Evolutionary conservation across 768 basidiomycete genomes (phyloP).

Genomic region (Tylopilus balloui): DNA sequence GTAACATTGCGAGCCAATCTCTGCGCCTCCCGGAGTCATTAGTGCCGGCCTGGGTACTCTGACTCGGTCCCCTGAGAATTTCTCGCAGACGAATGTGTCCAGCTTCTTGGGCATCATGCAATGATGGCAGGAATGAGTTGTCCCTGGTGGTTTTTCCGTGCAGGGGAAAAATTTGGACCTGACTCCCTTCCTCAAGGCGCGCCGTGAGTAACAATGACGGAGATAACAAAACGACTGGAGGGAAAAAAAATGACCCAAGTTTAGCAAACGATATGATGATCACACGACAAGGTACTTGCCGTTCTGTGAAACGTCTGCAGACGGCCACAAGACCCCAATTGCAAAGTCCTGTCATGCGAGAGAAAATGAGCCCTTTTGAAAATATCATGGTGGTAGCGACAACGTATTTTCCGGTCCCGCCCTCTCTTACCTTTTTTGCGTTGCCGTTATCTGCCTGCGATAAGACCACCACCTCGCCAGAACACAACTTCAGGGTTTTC

Average conservation of each 20-base stretch:
- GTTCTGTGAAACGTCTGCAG: constrained; percentile 52
- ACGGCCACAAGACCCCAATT: constrained; percentile 76
- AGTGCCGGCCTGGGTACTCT: constrained; percentile 16
- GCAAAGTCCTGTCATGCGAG: constrained; percentile 48
- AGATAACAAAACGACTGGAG: constrained; percentile 52
- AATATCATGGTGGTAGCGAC: constrained; percentile 2
- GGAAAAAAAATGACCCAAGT: constrained; percentile 5
- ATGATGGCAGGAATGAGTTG: constrained; percentile 45
- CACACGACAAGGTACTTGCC: constrained; percentile 40
- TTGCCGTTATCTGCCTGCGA: constrained; percentile 34
- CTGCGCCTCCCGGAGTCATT: constrained; percentile 35
- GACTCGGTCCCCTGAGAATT: constrained; percentile 24
- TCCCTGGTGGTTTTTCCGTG: constrained; percentile 34
- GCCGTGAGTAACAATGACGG: constrained; percentile 59
- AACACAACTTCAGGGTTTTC: constrained; percentile 55
- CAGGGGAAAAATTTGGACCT: constrained; percentile 47
- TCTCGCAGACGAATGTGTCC: constrained; percentile 51
- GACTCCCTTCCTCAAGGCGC: constrained; percentile 45
- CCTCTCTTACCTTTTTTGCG: constrained; percentile 34
- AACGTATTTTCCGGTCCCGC: constrained; percentile 9
- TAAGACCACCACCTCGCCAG: constrained; percentile 67
- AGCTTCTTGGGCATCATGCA: constrained; percentile 49
- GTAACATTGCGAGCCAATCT: constrained; percentile 65
- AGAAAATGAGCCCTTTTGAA: constrained; percentile 16
- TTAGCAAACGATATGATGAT: constrained; percentile 9